Evolutionary conservation across 768 basidiomycete genomes (phyloP), one percentile per base, ranked within the genome.

Genomic region (Boletellus emodensis): DNA sequence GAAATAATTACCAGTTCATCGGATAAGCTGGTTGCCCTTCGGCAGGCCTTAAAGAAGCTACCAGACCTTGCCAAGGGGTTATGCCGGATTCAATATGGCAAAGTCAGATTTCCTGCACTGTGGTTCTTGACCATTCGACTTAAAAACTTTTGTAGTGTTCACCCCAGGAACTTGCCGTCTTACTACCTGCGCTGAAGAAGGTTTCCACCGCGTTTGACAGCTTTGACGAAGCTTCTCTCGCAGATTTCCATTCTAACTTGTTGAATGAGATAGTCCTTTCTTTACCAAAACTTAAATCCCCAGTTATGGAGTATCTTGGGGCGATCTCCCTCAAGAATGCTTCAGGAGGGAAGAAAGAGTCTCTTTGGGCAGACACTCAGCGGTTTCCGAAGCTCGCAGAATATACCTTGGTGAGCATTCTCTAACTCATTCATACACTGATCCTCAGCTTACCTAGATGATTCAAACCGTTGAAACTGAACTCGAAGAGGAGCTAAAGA

Each of bases 61-160:
- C 93, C 94, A 0, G 94, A 97, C 64, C 80, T 97, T 40, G 83
- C 87, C 0, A 86, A 81, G 62, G 95, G 95, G 0, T 71, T 98
- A 14, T 87, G 84, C 53, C 75, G 93, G 28, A 87, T 97, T 30
- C 91, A 94, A 61, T 95, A 95, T 58, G 89, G 92, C 41, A 89
- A 92, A 73, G 91, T 92, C 56, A 56, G 73, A 22, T 44, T 42
- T 56, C 10, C n/a, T 32, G 9, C 18, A 32, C 7, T 9, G 17
- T 40, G 17, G n/a, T 33, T 20, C 10, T 32, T 34, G 26, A 36
- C 33, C 40, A n/a, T 41, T 28, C 1, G 10, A 11, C 17, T 39
- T 26, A 35, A 37, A 46, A 22, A 11, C 9, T 22, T 40, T 44
- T 30, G 4, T 56, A 90, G 85, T 93, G 90, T 46, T 85, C 86